These are phyloP conservation scores for Trametes meyenii DNA, from an alignment of 768 basidiomycete genomes.

Conservation along the genomic window DNA sequence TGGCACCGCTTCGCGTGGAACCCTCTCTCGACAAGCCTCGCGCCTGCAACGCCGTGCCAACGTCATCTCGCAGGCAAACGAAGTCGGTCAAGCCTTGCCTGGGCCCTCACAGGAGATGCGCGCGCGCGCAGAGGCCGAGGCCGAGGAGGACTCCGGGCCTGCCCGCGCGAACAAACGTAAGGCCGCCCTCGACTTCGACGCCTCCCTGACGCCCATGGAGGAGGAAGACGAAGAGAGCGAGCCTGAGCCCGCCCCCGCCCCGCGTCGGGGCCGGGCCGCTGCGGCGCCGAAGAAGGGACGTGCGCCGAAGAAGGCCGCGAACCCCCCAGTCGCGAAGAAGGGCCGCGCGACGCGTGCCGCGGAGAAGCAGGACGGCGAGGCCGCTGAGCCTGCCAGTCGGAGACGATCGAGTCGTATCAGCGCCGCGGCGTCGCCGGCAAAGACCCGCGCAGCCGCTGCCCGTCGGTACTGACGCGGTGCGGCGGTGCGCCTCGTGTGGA, in stretches of 20 bases:
- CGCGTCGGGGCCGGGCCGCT: constrained; percentile 2
- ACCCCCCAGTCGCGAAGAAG: neutral
- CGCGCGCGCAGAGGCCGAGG: constrained; percentile 34
- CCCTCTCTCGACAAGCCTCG: constrained; percentile 13
- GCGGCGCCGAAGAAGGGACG: constrained; percentile 5
- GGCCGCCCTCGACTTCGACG: constrained; percentile 36
- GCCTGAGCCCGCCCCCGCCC: neutral
- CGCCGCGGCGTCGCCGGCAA: constrained; percentile 2
- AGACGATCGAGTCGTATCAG: constrained; percentile 18
- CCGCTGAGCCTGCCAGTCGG: neutral
- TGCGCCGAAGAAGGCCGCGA: constrained; percentile 7
- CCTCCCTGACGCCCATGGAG: constrained; percentile 27
- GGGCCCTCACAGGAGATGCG: constrained; percentile 66
- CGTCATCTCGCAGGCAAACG: constrained; percentile 37
- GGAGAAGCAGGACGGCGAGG: neutral
- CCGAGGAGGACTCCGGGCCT: constrained; percentile 25
- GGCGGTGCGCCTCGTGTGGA: neutral
- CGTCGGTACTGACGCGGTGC: neutral
- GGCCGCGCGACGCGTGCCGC: neutral
- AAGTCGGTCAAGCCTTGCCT: constrained; percentile 41
- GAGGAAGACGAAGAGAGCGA: constrained; percentile 21
- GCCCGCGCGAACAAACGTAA: constrained; percentile 35
- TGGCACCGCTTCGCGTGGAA: neutral
- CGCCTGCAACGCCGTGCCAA: constrained; percentile 25
- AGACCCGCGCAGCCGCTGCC: constrained; percentile 7